Evolutionary conservation across 1,284 basidiomycete genomes (phyloP).

Genomic region (Chiua sp.): DNA sequence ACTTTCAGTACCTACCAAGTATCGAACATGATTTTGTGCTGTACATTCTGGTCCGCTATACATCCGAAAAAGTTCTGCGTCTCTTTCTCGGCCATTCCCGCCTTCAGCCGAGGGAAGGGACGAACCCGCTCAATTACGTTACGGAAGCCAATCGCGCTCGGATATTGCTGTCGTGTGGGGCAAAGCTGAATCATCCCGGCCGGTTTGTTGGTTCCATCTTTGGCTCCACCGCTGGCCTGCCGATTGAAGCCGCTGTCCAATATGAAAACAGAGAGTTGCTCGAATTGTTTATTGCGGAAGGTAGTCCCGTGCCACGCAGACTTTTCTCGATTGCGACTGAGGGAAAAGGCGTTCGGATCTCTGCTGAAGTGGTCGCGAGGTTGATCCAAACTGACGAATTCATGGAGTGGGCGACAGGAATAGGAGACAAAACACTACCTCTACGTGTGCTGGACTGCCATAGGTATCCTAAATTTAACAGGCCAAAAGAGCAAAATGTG

Average conservation of each 20-base stretch:
- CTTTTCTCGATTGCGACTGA: background rate
- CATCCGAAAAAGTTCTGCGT: too few species aligned
- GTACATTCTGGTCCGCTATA: too few species aligned
- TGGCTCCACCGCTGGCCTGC: background rate
- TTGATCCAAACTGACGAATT: conserved; percentile 16
- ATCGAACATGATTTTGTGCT: too few species aligned
- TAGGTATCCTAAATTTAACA: background rate
- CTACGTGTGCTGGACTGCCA: conserved; percentile 2
- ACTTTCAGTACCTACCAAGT: background rate
- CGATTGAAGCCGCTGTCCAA: conserved; percentile 9
- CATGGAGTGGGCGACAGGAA: conserved; percentile 9
- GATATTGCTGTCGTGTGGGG: conserved; percentile 5
- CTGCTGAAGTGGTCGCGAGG: background rate
- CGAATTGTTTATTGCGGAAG: conserved; percentile 12
- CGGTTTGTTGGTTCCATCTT: too few species aligned
- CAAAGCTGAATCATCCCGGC: background rate
- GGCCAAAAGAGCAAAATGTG: background rate
- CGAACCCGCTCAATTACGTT: conserved; percentile 19
- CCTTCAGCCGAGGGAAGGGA: conserved; percentile 5
- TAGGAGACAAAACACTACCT: background rate
- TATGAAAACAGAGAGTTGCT: background rate
- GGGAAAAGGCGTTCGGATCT: rapidly evolving
- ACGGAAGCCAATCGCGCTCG: conserved; percentile 5
- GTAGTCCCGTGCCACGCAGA: conserved; percentile 10
- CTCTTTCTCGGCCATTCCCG: too few species aligned